Evolutionary conservation across 2,329 filamentous ascomycete species (phyloP).

Genomic region (Pestalotiopsis sp.): DNA sequence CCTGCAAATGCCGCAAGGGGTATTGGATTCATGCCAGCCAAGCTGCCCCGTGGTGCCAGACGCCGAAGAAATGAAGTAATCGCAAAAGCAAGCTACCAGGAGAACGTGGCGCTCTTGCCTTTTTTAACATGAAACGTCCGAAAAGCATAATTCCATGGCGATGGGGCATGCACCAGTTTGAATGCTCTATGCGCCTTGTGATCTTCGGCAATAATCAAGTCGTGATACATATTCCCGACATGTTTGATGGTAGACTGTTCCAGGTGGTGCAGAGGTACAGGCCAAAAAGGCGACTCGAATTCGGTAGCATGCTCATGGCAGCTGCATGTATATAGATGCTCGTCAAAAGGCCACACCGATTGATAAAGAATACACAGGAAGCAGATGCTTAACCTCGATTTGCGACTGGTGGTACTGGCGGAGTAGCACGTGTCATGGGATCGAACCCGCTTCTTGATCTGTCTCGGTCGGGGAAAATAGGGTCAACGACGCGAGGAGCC

Average conservation of each 20-base stretch:
- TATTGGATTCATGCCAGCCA: conserved; percentile 14
- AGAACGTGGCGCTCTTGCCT: not conserved
- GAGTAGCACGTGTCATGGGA: conserved; percentile 24
- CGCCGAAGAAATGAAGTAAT: conserved; percentile 17
- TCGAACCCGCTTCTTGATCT: conserved; percentile 29
- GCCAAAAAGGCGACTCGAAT: not conserved
- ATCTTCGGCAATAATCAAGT: not conserved
- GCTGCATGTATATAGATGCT: not conserved
- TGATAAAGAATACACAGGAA: not conserved
- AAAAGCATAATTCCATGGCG: not conserved
- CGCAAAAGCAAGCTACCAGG: not conserved
- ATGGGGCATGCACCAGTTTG: not conserved
- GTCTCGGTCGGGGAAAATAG: conserved; percentile 33
- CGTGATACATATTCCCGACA: not conserved
- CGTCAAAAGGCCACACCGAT: not conserved
- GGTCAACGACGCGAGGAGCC: conserved; percentile 21
- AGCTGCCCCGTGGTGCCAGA: conserved; percentile 16
- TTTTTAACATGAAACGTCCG: not conserved
- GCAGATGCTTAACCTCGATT: conserved; percentile 25
- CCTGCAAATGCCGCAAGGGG: conserved; percentile 22
- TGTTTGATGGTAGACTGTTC: not conserved
- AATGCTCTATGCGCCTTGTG: not conserved
- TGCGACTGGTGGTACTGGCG: conserved; percentile 24
- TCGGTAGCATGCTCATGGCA: not conserved
- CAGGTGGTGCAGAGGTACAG: not conserved